phyloP scores from a whole-genome alignment of 768 basidiomycete genomes.

The Boletus pseudo-olivaceus region DNA sequence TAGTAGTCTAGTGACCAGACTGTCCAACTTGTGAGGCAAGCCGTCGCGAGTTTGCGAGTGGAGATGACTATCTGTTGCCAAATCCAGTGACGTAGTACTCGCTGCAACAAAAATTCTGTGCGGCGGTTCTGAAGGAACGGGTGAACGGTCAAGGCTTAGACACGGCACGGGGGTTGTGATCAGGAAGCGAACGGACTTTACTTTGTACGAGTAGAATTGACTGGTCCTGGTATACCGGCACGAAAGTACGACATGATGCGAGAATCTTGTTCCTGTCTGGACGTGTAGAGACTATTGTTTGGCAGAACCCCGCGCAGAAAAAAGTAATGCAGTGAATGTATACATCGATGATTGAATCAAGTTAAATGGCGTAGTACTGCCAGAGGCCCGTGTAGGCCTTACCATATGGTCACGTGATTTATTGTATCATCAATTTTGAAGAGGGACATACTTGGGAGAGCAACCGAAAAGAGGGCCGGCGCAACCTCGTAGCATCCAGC shows the following conservation, averaged over 20 bases:
- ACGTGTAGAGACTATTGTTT: neutral
- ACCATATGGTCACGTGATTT: slow-evolving; percentile 9
- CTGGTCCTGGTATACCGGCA: slow-evolving; percentile 27
- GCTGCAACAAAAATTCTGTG: slow-evolving; percentile 98
- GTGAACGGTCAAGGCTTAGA: slow-evolving; percentile 4
- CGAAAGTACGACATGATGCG: no score
- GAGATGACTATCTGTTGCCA: slow-evolving; percentile 93
- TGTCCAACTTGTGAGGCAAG: no score
- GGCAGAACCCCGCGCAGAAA: neutral
- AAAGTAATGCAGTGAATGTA: neutral
- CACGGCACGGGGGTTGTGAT: neutral
- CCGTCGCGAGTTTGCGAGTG: slow-evolving; percentile 86
- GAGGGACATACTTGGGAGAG: neutral
- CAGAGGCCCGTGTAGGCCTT: no score
- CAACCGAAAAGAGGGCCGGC: neutral
- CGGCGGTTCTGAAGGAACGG: slow-evolving; percentile 63
- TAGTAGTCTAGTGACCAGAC: no score
- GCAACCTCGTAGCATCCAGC: neutral
- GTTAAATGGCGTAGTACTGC: neutral
- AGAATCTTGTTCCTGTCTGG: no score
- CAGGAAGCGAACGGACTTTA: slow-evolving; percentile 66
- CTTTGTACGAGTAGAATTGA: slow-evolving; percentile 99
- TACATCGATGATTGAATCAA: no score
- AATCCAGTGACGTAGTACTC: slow-evolving; percentile 98
- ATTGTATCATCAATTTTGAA: neutral